Evolutionary conservation across 805 yeast species (phyloP).

Genomic region (Lipomyces yamanashiensis): DNA sequence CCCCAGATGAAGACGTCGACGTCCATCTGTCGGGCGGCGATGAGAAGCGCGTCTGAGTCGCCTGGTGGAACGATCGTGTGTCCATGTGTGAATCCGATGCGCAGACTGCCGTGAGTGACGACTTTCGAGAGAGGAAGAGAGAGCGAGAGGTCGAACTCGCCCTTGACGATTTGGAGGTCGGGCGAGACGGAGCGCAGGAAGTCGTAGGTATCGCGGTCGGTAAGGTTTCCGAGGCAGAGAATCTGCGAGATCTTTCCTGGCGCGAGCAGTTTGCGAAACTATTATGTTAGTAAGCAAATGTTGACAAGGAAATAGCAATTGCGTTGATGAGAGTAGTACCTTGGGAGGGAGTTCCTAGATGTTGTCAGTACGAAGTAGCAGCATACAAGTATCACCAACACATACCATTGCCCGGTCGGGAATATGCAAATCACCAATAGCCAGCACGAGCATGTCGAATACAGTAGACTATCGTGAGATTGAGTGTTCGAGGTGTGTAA

Average conservation of each 20-base stretch:
- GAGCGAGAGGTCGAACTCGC: conserved; percentile 65
- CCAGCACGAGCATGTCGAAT: conserved; percentile 65
- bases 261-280: conserved; percentile 74
- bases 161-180: conserved; percentile 75
- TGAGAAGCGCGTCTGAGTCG: conserved; percentile 82
- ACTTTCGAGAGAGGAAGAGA: conserved; percentile 65
- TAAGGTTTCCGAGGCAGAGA: conserved; percentile 80
- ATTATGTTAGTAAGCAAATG: neutral
- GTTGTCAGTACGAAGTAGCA: conserved; percentile 3
- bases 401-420: conserved; percentile 80
- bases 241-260: conserved; percentile 90
- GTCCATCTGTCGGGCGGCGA: conserved; percentile 86
- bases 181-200: conserved; percentile 72
- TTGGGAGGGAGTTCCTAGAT: conserved; percentile 53
- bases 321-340: conserved; percentile 39
- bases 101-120: conserved; percentile 69
- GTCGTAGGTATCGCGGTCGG: conserved; percentile 63
- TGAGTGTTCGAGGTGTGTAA: neutral
- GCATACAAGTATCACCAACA: conserved; percentile 18
- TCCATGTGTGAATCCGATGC: conserved; percentile 85
- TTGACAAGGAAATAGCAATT: neutral
- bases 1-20: conserved; percentile 93
- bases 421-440: conserved; percentile 86
- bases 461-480: neutral
- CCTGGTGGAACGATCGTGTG: conserved; percentile 80